These are phyloP conservation scores for Schizosaccharomyces lindneri DNA, from an alignment of 805 yeast species.

Conservation along the genomic window DNA sequence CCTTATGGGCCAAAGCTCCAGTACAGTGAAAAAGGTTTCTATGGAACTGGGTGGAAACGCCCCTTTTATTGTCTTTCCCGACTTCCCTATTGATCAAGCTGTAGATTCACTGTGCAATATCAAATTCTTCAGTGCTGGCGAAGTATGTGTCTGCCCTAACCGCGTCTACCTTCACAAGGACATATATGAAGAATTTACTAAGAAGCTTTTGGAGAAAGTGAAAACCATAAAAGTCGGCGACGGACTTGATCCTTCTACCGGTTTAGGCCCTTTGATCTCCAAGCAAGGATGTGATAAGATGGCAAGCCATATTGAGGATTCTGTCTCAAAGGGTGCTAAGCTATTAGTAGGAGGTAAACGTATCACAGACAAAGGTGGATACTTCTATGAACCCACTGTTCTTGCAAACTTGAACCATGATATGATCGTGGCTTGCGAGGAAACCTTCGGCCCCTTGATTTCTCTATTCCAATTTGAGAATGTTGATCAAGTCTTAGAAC, in stretches of 20 bases:
- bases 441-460: conserved; percentile 43
- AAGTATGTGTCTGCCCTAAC: conserved; percentile 45
- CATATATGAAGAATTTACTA: conserved; percentile 24
- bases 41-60: conserved; percentile 49
- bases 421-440: conserved; percentile 28
- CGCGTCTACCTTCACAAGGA: conserved; percentile 30
- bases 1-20: conserved; percentile 30
- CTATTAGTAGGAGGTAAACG: conserved; percentile 32
- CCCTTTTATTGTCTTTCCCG: conserved; percentile 35
- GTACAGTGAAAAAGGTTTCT: conserved; percentile 33
- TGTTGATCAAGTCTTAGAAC: conserved; percentile 25
- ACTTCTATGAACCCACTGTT: conserved; percentile 30
- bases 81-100: conserved; percentile 32
- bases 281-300: conserved; percentile 27
- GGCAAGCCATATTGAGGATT: conserved; percentile 29
- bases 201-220: conserved; percentile 22
- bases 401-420: conserved; percentile 26
- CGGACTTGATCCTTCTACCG: conserved; percentile 25
- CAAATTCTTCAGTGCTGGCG: conserved; percentile 38
- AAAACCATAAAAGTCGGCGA: conserved; percentile 27
- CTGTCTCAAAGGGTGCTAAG: conserved; percentile 29
- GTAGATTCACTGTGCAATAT: conserved; percentile 28
- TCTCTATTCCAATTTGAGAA: conserved; percentile 31
- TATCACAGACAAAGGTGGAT: conserved; percentile 12
- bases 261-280: conserved; percentile 36